A percentile compares a stretch with the other conserved stretches of the same genome.
Conservation (phyloP, 1,139 yeast species). For the Lodderomyces margitis region DNA sequence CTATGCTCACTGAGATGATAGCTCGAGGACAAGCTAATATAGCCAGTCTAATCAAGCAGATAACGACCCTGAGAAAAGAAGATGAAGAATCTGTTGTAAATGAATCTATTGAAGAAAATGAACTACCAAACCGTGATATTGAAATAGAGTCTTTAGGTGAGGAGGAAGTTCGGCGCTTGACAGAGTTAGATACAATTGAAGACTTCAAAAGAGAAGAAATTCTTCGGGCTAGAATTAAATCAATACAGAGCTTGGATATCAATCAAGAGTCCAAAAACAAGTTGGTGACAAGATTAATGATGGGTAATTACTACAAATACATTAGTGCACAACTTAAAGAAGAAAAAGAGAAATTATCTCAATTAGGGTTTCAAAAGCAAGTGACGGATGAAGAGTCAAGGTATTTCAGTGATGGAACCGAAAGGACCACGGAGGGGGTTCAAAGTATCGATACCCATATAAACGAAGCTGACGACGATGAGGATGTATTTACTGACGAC, state of each 20-base stretch:
- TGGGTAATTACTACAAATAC: slow-evolving; percentile 61
- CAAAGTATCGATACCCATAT: not conserved
- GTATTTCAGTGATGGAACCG: slow-evolving; percentile 13
- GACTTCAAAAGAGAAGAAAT: slow-evolving; percentile 51
- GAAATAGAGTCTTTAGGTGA: slow-evolving; percentile 27
- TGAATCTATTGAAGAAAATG: slow-evolving; percentile 4
- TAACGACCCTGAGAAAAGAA: slow-evolving; percentile 17
- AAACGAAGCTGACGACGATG: slow-evolving; percentile 18
- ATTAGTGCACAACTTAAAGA: slow-evolving; percentile 31
- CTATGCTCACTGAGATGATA: slow-evolving; percentile 51
- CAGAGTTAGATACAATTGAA: slow-evolving; percentile 19
- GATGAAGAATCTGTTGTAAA: slow-evolving; percentile 10
- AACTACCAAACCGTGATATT: slow-evolving; percentile 27
- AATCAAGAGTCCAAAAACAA: slow-evolving; percentile 57
- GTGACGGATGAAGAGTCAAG: slow-evolving; percentile 20
- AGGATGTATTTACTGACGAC: slow-evolving; percentile 13
- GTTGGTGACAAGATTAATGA: slow-evolving; percentile 73
- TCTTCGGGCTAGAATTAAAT: slow-evolving; percentile 56
- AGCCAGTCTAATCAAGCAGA: slow-evolving; percentile 51
- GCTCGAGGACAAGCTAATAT: slow-evolving; percentile 48
- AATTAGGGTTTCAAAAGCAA: slow-evolving; percentile 9
- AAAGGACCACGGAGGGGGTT: not conserved
- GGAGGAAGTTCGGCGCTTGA: slow-evolving; percentile 1
- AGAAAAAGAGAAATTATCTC: slow-evolving; percentile 17
- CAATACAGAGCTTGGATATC: slow-evolving; percentile 49